A percentile compares a stretch with the other conserved stretches of the same genome.
phyloP scores from a whole-genome alignment of 2,329 filamentous ascomycete species.

The Penicillium aurantiogriseum region DNA sequence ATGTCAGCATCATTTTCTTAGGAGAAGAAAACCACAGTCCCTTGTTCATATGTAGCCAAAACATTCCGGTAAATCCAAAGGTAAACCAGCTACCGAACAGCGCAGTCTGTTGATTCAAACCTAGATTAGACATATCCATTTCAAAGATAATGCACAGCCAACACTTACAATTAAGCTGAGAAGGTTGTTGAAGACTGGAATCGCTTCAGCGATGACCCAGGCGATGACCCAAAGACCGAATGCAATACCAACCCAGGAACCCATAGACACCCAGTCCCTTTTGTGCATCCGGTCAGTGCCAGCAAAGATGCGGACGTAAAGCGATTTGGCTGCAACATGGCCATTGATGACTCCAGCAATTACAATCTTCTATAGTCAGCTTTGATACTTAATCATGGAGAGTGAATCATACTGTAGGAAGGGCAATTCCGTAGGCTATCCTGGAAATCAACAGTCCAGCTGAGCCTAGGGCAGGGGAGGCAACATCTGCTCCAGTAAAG shows the following conservation, averaged over 20 bases:
- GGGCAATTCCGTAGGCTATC: conserved; percentile 63
- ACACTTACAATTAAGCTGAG: conserved; percentile 54
- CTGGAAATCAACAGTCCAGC: conserved; percentile 56
- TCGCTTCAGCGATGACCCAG: conserved; percentile 65
- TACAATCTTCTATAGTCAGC: conserved; percentile 48
- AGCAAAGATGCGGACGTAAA: conserved; percentile 62
- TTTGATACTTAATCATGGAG: neutral
- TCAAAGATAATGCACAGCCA: neutral
- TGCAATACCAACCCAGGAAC: conserved; percentile 58
- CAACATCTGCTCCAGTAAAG: conserved; percentile 59
- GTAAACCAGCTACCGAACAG: neutral
- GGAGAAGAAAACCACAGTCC: neutral
- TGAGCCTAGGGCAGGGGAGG: conserved; percentile 64
- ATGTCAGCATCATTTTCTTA: neutral
- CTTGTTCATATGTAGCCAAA: neutral
- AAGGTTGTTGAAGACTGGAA: conserved; percentile 65
- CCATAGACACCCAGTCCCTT: conserved; percentile 48
- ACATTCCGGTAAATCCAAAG: neutral
- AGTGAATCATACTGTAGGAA: conserved; percentile 53
- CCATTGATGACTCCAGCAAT: conserved; percentile 68
- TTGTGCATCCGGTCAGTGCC: conserved; percentile 54
- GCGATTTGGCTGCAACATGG: conserved; percentile 62
- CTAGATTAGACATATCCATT: neutral
- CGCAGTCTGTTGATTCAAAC: neutral
- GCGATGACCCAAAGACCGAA: conserved; percentile 57